Conservation (phyloP, 139 green algal genomes). For the Chara braunii region DNA sequence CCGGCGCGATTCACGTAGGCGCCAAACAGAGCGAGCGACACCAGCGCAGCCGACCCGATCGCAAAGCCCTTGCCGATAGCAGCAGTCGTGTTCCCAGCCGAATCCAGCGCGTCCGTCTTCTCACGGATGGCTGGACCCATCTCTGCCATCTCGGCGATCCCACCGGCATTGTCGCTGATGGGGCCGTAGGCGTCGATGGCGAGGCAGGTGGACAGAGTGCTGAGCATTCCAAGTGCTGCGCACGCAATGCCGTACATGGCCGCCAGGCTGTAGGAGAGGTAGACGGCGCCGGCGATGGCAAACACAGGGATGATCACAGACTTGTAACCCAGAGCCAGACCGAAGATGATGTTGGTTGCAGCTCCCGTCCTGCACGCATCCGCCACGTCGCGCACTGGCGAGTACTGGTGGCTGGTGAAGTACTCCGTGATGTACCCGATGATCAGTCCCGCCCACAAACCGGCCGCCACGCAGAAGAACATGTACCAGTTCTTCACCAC, state of each 20-base stretch:
- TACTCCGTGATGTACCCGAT: conserved; percentile 96
- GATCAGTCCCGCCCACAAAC: conserved; percentile 91
- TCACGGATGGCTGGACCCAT: conserved; percentile 96
- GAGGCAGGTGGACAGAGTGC: conserved; percentile 83
- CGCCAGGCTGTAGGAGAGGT: conserved; percentile 68
- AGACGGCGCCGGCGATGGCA: conserved; percentile 82
- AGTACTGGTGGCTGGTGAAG: conserved; percentile 90
- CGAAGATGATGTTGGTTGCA: conserved; percentile 98
- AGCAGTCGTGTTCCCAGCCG: conserved; percentile 92
- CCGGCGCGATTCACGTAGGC: conserved; percentile 81
- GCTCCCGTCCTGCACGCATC: conserved; percentile 89
- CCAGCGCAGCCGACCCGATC: conserved; percentile 92
- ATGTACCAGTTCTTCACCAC: too few relatives aligned
- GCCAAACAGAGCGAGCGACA: conserved; percentile 95
- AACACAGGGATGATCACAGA: conserved; percentile 85
- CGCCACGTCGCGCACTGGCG: conserved; percentile 71
- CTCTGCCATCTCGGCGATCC: conserved; percentile 95
- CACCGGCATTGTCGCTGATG: conserved; percentile 76
- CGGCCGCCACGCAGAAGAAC: conserved; percentile 80
- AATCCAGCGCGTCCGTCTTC: conserved; percentile 90
- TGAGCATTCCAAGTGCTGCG: conserved; percentile 91
- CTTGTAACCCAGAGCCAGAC: conserved; percentile 95
- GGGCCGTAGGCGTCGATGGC: conserved; percentile 76
- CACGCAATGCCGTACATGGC: conserved; percentile 93
- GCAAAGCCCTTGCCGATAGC: conserved; percentile 71